Conservation (phyloP, 768 basidiomycete species). For the Calocera viscosa region DNA sequence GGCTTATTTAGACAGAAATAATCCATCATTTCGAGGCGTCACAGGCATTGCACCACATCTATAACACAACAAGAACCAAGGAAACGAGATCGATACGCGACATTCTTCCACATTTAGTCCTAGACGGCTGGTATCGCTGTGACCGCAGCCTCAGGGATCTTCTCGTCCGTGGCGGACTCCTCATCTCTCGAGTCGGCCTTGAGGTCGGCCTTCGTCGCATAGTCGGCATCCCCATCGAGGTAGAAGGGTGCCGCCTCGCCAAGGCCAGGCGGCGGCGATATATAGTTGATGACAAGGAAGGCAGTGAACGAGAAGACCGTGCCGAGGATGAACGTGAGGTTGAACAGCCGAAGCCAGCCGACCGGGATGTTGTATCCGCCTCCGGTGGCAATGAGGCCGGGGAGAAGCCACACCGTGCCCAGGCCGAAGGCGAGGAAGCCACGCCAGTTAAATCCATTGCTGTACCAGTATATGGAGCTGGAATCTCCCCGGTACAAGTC, state of each 20-base stretch:
- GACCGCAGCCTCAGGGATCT: background rate
- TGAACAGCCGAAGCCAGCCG: background rate
- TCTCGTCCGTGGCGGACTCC: background rate
- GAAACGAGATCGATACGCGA: too few relatives aligned
- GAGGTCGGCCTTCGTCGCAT: background rate
- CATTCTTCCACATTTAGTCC: background rate
- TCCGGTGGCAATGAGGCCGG: background rate
- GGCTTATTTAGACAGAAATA: too few relatives aligned
- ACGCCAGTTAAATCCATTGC: constrained; percentile 21
- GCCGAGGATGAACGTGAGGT: constrained; percentile 6
- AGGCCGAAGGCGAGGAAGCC: constrained; percentile 19
- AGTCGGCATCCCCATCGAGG: background rate
- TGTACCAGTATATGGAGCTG: constrained; percentile 19
- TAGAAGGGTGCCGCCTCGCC: background rate
- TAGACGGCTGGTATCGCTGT: background rate
- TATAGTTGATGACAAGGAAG: constrained; percentile 1
- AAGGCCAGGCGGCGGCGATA: background rate
- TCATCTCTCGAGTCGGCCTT: background rate
- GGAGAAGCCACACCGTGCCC: constrained; percentile 11
- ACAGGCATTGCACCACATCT: too few relatives aligned
- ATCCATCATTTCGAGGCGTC: too few relatives aligned
- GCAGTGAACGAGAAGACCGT: constrained; percentile 2
- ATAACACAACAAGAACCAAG: too few relatives aligned
- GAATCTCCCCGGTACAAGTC: constrained; percentile 20
- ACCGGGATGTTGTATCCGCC: constrained; percentile 1